A percentile compares a stretch with the other conserved stretches of the same genome.
Evolutionary conservation across 768 basidiomycete species (phyloP).

Genomic region (Tylopilus felleus): DNA sequence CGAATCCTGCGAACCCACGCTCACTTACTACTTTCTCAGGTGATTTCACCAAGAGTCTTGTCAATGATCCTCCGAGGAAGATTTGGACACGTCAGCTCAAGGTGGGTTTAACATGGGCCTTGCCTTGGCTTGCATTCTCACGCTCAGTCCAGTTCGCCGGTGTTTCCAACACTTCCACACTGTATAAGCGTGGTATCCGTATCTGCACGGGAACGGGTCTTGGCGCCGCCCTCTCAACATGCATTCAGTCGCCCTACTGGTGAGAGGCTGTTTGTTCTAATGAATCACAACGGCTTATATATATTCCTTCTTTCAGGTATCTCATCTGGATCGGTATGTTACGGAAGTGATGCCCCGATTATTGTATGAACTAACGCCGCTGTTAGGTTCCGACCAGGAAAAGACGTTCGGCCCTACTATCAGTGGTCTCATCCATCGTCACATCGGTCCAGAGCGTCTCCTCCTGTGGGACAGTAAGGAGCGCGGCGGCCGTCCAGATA

Average conservation of each 20-base stretch:
- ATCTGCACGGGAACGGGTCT: conserved; percentile 82
- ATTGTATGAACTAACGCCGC: conserved; percentile 11
- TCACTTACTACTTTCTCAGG: conserved; percentile 33
- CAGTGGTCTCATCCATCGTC: conserved; percentile 63
- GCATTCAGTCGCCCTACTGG: conserved; percentile 74
- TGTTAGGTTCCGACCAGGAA: conserved; percentile 71
- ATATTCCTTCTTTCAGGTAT: conserved; percentile 43
- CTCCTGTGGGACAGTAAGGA: conserved; percentile 76
- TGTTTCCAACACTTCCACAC: conserved; percentile 73
- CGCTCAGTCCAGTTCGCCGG: conserved; percentile 57
- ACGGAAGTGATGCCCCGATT: neutral
- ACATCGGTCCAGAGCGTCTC: conserved; percentile 70
- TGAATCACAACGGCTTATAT: neutral
- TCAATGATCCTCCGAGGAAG: conserved; percentile 62
- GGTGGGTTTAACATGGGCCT: conserved; percentile 35
- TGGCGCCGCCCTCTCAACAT: conserved; percentile 74
- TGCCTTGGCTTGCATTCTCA: conserved; percentile 4
- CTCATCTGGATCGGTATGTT: conserved; percentile 71
- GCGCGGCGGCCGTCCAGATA: conserved; percentile 71
- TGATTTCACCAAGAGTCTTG: conserved; percentile 73
- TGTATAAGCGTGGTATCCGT: conserved; percentile 79
- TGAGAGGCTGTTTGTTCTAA: conserved; percentile 28
- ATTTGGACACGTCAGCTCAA: conserved; percentile 82
- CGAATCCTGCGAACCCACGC: neutral
- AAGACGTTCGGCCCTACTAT: conserved; percentile 84